Conservation (phyloP, 768 basidiomycete genomes). For the Calocera cornea region DNA sequence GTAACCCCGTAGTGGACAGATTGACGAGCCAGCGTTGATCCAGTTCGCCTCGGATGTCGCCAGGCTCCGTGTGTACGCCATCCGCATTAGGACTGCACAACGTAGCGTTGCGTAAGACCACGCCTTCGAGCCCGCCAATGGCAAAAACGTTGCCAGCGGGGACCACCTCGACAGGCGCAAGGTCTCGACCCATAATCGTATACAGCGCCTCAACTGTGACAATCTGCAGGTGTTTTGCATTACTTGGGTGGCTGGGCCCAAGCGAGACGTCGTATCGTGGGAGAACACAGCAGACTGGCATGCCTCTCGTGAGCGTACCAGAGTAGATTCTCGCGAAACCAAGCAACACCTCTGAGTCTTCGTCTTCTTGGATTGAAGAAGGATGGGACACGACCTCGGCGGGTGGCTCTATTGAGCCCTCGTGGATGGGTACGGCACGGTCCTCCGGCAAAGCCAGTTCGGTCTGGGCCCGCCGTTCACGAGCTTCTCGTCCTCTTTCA, state of each 20-base stretch:
- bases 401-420: slow-evolving; percentile 12
- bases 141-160: slow-evolving; percentile 92
- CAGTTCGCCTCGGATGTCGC: slow-evolving; percentile 6
- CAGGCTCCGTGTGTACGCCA: slow-evolving; percentile 14
- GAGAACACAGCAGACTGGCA: slow-evolving; percentile 55
- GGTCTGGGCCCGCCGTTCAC: slow-evolving; percentile 27
- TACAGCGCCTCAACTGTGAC: slow-evolving; percentile 68
- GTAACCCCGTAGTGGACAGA: slow-evolving; percentile 23
- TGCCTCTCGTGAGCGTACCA: slow-evolving; percentile 58
- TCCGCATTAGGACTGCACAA: slow-evolving; percentile 52
- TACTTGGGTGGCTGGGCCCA: slow-evolving; percentile 50
- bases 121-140: slow-evolving; percentile 75
- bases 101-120: slow-evolving; percentile 82
- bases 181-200: slow-evolving; percentile 94
- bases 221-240: slow-evolving; percentile 44
- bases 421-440: background rate
- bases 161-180: slow-evolving; percentile 70
- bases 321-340: slow-evolving; percentile 93
- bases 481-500: slow-evolving; percentile 42
- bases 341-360: slow-evolving; percentile 52
- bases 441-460: slow-evolving; percentile 17
- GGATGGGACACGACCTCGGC: slow-evolving; percentile 16
- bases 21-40: slow-evolving; percentile 49
- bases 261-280: slow-evolving; percentile 70
- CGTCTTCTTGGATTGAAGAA: slow-evolving; percentile 18